Evolutionary conservation across 2,329 filamentous ascomycete species (phyloP).

Genomic region (Torrubiellomyces zombiae): DNA sequence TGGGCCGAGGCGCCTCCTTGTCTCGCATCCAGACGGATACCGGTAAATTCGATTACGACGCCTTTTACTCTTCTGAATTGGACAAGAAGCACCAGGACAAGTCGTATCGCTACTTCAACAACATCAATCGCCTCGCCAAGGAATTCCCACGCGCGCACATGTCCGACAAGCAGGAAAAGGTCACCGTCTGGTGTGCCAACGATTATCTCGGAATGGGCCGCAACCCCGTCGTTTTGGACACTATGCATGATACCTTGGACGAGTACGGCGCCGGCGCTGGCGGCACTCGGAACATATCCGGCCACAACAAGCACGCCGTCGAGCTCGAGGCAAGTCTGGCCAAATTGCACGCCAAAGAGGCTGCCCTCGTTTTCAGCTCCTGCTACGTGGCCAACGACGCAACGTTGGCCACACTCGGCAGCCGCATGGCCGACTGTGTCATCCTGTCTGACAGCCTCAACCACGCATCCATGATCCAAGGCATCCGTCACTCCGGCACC

Average conservation of each 20-base stretch:
- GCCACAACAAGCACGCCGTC: conserved; percentile 90
- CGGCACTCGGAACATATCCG: conserved; percentile 93
- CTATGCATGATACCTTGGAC: conserved; percentile 90
- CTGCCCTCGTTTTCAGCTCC: conserved; percentile 85
- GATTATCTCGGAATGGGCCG: conserved; percentile 97
- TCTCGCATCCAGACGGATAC: too few species aligned
- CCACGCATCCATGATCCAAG: conserved; percentile 98
- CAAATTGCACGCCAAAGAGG: conserved; percentile 79
- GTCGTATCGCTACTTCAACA: conserved; percentile 99
- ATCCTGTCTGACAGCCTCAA: conserved; percentile 96
- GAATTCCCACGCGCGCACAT: conserved; percentile 94
- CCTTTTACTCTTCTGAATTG: conserved; percentile 72
- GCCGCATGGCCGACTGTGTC: conserved; percentile 89
- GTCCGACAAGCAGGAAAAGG: conserved; percentile 61
- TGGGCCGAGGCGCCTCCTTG: conserved; percentile 8
- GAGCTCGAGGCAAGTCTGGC: conserved; percentile 68
- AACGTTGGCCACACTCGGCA: conserved; percentile 88
- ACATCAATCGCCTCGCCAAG: conserved; percentile 95
- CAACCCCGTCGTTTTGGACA: conserved; percentile 69
- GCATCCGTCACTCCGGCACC: conserved; percentile 90
- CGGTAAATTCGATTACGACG: conserved; percentile 75
- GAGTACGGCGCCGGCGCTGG: conserved; percentile 90
- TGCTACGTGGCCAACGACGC: conserved; percentile 98
- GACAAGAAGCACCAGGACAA: conserved; percentile 99
- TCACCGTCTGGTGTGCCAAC: conserved; percentile 98